A percentile compares a stretch with the other conserved stretches of the same genome.
phyloP scores from a whole-genome alignment of 2,329 filamentous ascomycete genomes.

The Fusarium torreyae region DNA sequence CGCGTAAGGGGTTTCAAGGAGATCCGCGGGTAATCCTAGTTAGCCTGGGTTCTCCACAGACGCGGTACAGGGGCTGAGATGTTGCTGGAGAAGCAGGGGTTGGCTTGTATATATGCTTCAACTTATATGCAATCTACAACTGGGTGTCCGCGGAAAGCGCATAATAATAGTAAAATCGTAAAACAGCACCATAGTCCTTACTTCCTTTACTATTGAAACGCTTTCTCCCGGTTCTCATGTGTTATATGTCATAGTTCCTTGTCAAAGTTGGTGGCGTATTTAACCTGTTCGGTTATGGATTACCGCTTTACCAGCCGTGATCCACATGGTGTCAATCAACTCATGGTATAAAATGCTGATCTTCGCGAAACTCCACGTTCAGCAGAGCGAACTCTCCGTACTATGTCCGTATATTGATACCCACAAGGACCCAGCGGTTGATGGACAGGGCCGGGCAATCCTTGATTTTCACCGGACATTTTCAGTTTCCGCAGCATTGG shows the following conservation, averaged over 20 bases:
- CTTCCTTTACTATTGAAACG: not conserved
- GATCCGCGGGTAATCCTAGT: not conserved
- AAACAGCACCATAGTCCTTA: not conserved
- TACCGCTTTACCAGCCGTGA: not conserved
- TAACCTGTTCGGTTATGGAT: not conserved
- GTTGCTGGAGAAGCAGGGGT: slow-evolving; percentile 5
- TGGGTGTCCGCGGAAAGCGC: not conserved
- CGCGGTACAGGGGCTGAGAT: not conserved
- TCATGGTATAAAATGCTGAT: slow-evolving; percentile 4
- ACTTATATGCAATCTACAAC: not conserved
- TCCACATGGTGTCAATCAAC: slow-evolving; percentile 2
- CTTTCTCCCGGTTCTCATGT: not conserved
- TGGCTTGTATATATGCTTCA: slow-evolving; percentile 3
- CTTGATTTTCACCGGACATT: too few species aligned
- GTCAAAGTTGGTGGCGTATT: not conserved
- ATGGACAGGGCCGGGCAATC: not conserved
- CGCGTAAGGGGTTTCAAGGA: not conserved
- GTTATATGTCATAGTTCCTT: not conserved
- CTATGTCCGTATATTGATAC: not conserved
- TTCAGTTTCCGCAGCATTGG: not conserved
- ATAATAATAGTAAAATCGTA: too few species aligned
- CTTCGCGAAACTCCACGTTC: slow-evolving; percentile 17
- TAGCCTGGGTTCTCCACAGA: not conserved
- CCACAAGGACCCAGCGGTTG: not conserved
- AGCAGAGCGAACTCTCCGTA: not conserved